Base-by-base conservation (phyloP, 257 asterid species). In the Nicotiana sylvestris region DNA sequence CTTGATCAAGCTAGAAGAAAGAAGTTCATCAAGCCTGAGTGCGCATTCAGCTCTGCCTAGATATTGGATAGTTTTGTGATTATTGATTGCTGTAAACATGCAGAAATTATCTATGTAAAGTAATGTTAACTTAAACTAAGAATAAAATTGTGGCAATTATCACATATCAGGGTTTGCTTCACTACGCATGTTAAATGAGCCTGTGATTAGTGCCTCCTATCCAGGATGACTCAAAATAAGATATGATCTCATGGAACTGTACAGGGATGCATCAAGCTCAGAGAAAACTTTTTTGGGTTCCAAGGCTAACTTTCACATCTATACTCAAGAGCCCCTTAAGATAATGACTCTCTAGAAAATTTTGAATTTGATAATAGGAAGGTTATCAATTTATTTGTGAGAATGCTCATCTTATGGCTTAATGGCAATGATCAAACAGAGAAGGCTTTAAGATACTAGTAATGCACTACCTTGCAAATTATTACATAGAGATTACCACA, bases 51-150 rank as follows among this genome's bases (percentile, higher is more conserved):
- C 74, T 79, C 39, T 21, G 25, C 57, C 30, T 46, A 79, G 25
- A 79, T 79, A 18, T 79, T 39, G 70, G 39, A 61, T 32, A 61
- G 61, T 56, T 61, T 21, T 79, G 43, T 16, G 82, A 65, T 79
- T 43, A 43, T 9, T 43, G 51, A 43, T 43, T 61, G 32, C 49
- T 79, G 43, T 61, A 18, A 79, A 61, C 43, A 58, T 39, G 37
- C 82, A 43, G 39, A 39, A 30, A 27, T 25, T 61, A 79, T 61
- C 67, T 58, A 78, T 58, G 67, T 78, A 33, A 79, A 79, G 82
- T 79, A 35, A 79, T 61, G 18, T 78, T 57, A 33, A 78, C 35
- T 58, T 21, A 18, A 78, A 78, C 18, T 78, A 78, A 10, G 69
- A 79, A 79, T n/a, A n/a, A 79, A 60, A 37, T n/a, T 2, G 8